Percentiles rank a stretch among this genome's conserved stretches.
phyloP scores from a whole-genome alignment of 176 grass and related monocot species.

The Tuctoria greenei region DNA sequence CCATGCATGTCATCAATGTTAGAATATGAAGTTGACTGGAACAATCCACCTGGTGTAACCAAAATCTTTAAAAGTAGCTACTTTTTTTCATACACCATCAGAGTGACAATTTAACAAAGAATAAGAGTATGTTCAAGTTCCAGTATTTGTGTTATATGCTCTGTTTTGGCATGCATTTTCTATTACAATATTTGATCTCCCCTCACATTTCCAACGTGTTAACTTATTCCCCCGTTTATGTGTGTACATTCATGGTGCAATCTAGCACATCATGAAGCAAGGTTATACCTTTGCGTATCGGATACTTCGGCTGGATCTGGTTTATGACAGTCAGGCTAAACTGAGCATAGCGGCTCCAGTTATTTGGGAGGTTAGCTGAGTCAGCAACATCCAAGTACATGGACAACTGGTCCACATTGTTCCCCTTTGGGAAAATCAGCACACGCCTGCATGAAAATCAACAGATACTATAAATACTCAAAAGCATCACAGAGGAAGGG shows the following conservation, averaged over 20 bases:
- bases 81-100: neutral
- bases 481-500: neutral
- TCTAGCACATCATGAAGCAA: constrained; percentile 10
- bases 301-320: constrained; percentile 73
- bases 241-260: constrained; percentile 4
- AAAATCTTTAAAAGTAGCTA: neutral
- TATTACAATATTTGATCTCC: neutral
- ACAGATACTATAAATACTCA: neutral
- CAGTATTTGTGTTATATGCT: neutral
- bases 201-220: neutral
- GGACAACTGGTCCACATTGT: constrained; percentile 85
- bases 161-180: constrained; percentile 1
- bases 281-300: constrained; percentile 70
- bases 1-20: neutral
- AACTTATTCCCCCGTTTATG: neutral
- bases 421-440: constrained; percentile 93
- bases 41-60: neutral
- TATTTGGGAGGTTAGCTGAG: constrained; percentile 67
- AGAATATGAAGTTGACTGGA: neutral
- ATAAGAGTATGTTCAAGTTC: neutral
- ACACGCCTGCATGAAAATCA: constrained; percentile 60
- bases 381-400: constrained; percentile 96
- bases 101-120: constrained; percentile 7
- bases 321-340: constrained; percentile 87
- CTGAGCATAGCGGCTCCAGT: constrained; percentile 82